Conservation (phyloP, 2,329 filamentous ascomycete genomes). For the Cladosporium sp. region DNA sequence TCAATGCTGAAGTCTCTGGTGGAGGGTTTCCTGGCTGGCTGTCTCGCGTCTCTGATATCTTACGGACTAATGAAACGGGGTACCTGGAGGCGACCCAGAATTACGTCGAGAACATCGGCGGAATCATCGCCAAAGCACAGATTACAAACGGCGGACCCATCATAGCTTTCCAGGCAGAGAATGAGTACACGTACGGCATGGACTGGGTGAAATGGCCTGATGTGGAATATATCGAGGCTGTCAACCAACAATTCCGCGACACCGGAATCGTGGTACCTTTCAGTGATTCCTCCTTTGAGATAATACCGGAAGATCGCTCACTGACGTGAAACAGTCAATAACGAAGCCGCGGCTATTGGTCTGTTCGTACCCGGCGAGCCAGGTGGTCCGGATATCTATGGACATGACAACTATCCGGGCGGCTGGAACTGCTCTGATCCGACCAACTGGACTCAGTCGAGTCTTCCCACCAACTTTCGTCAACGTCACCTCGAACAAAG, state of each 20-base stretch:
- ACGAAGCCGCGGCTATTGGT: slow-evolving; percentile 60
- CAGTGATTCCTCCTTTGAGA: background rate
- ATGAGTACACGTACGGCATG: slow-evolving; percentile 60
- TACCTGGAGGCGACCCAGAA: slow-evolving; percentile 65
- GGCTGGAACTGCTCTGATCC: slow-evolving; percentile 54
- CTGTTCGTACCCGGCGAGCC: slow-evolving; percentile 59
- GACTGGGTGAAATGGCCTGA: slow-evolving; percentile 7
- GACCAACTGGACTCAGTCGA: slow-evolving; percentile 54
- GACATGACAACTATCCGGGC: slow-evolving; percentile 60
- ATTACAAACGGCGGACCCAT: slow-evolving; percentile 80
- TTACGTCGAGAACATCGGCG: slow-evolving; percentile 59
- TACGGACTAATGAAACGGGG: slow-evolving; percentile 59
- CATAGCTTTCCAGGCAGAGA: slow-evolving; percentile 75
- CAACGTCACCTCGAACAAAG: slow-evolving; percentile 56
- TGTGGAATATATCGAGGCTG: slow-evolving; percentile 61
- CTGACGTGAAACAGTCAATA: slow-evolving; percentile 47
- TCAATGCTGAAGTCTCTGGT: slow-evolving; percentile 72
- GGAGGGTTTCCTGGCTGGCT: slow-evolving; percentile 81
- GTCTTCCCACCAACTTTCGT: slow-evolving; percentile 55
- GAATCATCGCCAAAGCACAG: slow-evolving; percentile 67
- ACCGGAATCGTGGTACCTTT: slow-evolving; percentile 69
- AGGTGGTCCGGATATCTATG: slow-evolving; percentile 59
- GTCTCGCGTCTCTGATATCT: slow-evolving; percentile 58
- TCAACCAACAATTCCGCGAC: slow-evolving; percentile 63
- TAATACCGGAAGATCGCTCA: slow-evolving; percentile 46